Evolutionary conservation across 208 protist genomes (phyloP), one percentile per base, ranked within the genome.

Genomic region (Trypanosoma vivax): DNA sequence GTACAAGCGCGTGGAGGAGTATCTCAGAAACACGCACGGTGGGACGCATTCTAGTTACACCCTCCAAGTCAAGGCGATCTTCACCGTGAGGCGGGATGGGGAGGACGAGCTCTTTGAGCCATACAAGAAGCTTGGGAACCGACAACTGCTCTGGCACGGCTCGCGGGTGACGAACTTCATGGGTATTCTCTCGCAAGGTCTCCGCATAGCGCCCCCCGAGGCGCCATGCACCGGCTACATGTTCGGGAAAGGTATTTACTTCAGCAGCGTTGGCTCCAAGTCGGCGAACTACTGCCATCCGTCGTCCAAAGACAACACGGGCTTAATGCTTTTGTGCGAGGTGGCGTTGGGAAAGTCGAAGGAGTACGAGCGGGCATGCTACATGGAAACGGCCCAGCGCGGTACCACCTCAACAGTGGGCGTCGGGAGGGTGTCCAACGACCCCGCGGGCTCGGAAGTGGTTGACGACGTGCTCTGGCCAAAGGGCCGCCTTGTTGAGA

Each of bases 171-270:
- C 84, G 29, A 97, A 97, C 70, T 96, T 60, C 42, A 77, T 93
- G 18, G 90, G 91, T 37, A 97, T 97, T 60, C 71, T 97, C 7
- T 90, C 77, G 13, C 81, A 90, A 49, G 79, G 91, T 35, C 70
- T 97, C 4, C 77, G 90, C 39, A 97, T 97, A 54, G 92, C 92
- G 2, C 94, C 94, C 41, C 83, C 87, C 19, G 90, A 96, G 72
- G 90, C 94, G 0, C 89, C 91, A 21, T 68, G 63, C 33, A 94
- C 88, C 4, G 92, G 88, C 16, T 97, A 94, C 72, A 85, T 94
- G 68, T 97, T 96, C 53, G 81, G 85, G 40, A 90, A 88, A 58
- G 89, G 90, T 27, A 78, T 95, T 45, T 97, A 95, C 68, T 73
- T 96, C 33, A 81, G 92, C 3, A 76, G 95, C 51, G 73, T 78